Evolutionary conservation across 129 eudicot genomes (phyloP).

Genomic region (Helianthus annuus): DNA sequence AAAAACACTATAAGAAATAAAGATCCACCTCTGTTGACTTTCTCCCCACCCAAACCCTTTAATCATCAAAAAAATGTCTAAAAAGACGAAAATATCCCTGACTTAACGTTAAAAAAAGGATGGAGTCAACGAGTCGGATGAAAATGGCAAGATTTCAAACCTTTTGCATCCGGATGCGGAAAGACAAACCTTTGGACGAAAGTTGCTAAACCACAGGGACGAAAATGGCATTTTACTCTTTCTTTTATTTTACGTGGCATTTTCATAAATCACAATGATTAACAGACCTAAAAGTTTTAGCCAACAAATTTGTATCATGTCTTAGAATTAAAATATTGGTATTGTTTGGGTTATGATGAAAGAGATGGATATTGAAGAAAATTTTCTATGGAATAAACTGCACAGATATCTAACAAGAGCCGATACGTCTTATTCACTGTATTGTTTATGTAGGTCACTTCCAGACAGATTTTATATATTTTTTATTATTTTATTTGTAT

Average conservation of each 20-base stretch:
- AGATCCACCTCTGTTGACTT: too few relatives aligned
- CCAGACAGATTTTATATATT: neutral
- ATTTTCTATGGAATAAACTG: neutral
- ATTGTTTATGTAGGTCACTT: slow-evolving; percentile 8
- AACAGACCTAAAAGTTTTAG: neutral
- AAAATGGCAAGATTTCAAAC: too few relatives aligned
- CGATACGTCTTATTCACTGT: neutral
- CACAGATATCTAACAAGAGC: neutral
- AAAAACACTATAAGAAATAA: too few relatives aligned
- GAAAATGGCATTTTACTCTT: neutral
- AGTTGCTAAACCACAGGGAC: too few relatives aligned
- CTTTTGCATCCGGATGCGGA: too few relatives aligned
- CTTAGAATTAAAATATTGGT: slow-evolving; percentile 1
- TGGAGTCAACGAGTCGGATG: too few relatives aligned
- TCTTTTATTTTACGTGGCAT: neutral
- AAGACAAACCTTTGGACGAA: too few relatives aligned
- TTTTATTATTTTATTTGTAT: slow-evolving; percentile 16
- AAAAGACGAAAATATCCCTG: too few relatives aligned
- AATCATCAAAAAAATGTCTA: too few relatives aligned
- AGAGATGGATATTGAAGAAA: neutral
- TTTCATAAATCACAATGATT: neutral
- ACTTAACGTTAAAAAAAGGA: too few relatives aligned
- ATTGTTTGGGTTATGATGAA: slow-evolving; percentile 12
- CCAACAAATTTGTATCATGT: slow-evolving; percentile 6
- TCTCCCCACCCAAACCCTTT: too few relatives aligned